Conservation (phyloP, 2,329 filamentous ascomycete genomes). For the Rutstroemia sp. region DNA sequence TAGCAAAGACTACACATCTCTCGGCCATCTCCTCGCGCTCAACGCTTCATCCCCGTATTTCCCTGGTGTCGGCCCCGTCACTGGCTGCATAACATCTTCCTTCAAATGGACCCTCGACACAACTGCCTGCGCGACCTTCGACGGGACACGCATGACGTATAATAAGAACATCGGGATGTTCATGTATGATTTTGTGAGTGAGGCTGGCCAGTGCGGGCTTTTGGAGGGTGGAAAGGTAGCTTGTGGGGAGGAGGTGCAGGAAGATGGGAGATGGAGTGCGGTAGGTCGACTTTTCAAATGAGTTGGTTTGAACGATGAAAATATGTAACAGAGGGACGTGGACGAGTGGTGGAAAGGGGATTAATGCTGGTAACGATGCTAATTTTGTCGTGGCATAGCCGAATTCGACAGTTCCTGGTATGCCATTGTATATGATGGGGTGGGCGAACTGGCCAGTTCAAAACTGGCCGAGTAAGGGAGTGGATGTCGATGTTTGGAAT, state of each 20-base stretch:
- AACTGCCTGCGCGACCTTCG: neutral
- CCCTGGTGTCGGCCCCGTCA: neutral
- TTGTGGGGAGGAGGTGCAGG: neutral
- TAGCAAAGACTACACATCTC: neutral
- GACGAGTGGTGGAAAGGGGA: neutral
- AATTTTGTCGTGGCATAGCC: neutral
- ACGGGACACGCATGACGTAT: neutral
- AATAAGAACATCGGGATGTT: neutral
- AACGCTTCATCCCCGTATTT: slow-evolving; percentile 1
- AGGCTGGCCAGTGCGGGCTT: neutral
- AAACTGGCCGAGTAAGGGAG: neutral
- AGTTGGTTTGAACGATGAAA: no score
- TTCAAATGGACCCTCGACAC: slow-evolving; percentile 3
- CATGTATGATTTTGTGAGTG: slow-evolving; percentile 1
- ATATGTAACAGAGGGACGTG: no score
- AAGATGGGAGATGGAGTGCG: neutral
- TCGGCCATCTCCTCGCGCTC: neutral
- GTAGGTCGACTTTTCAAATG: neutral
- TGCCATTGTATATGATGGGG: neutral
- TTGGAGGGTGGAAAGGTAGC: neutral
- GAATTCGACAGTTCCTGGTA: neutral
- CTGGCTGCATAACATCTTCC: neutral
- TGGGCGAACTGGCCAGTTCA: slow-evolving; percentile 4
- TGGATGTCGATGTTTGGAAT: slow-evolving; percentile 4
- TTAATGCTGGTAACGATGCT: neutral